Evolutionary conservation across 768 basidiomycete genomes (phyloP).

Genomic region (Russula olivacea): DNA sequence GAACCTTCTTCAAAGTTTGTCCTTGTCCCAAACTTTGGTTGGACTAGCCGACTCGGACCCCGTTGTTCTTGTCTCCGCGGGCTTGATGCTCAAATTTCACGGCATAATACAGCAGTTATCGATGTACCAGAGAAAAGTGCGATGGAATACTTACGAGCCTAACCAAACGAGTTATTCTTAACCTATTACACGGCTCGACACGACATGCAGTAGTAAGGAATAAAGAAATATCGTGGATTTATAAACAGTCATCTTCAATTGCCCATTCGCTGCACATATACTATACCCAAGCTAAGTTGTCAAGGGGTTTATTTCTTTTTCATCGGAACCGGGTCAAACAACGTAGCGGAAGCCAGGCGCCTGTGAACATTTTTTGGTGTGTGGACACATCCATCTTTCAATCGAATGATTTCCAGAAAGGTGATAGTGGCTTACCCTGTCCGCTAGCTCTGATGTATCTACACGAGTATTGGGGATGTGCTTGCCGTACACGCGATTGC

Average conservation of each 20-base stretch:
- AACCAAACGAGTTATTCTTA: not conserved
- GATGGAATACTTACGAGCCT: not conserved
- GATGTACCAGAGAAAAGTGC: not conserved
- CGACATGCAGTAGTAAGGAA: not conserved
- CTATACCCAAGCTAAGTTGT: not conserved
- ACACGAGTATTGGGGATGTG: conserved; percentile 44
- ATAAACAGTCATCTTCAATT: too few relatives aligned
- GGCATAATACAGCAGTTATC: not conserved
- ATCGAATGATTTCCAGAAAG: not conserved
- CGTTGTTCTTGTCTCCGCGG: not conserved
- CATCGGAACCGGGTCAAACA: conserved; percentile 23
- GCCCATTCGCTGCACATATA: not conserved
- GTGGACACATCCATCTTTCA: not conserved
- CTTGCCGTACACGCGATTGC: conserved; percentile 50
- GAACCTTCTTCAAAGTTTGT: not conserved
- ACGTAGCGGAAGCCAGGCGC: conserved; percentile 59
- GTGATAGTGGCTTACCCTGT: conserved; percentile 42
- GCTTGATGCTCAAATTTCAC: not conserved
- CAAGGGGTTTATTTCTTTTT: not conserved
- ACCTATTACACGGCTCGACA: not conserved
- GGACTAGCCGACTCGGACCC: not conserved
- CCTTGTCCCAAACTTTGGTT: not conserved
- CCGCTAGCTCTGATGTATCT: conserved; percentile 59
- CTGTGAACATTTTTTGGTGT: conserved; percentile 31
- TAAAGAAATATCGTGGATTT: not conserved